These are phyloP conservation scores for Tuber borchii DNA, from an alignment of 495 filamentous ascomycete genomes.

Conservation along the genomic window DNA sequence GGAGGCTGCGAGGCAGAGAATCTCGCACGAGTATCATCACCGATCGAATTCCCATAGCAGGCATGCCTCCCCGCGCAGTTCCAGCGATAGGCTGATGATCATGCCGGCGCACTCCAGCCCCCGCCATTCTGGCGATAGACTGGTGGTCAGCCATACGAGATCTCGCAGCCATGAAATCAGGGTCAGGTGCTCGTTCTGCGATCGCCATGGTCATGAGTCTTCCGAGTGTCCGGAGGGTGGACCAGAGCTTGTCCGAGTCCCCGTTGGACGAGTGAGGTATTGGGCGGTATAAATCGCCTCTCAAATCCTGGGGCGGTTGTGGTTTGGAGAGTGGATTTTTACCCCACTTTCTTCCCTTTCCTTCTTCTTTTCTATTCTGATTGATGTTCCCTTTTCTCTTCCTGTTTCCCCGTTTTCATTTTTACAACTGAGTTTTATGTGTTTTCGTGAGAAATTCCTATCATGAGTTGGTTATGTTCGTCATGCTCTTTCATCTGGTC, in stretches of 20 bases:
- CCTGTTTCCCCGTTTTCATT: too few relatives aligned
- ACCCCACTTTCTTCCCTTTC: neutral
- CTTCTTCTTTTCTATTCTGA: slow-evolving; percentile 6
- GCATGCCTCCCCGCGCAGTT: neutral
- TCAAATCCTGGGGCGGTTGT: neutral
- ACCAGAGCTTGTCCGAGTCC: neutral
- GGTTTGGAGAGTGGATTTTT: neutral
- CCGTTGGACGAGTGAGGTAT: neutral
- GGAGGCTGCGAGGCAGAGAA: neutral
- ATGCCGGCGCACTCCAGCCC: neutral
- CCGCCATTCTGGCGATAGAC: neutral
- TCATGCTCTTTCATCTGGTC: neutral
- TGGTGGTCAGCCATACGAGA: neutral
- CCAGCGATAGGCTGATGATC: neutral
- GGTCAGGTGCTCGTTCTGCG: neutral
- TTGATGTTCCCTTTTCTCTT: neutral
- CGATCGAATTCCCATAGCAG: neutral
- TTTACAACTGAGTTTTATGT: neutral
- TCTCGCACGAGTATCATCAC: neutral
- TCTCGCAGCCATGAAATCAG: neutral
- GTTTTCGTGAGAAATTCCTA: neutral
- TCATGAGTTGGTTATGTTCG: slow-evolving; percentile 10
- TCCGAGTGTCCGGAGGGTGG: neutral
- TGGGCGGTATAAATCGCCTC: neutral
- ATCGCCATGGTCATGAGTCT: neutral